These are phyloP conservation scores for Ajuga chamaepitys DNA, from an alignment of 257 asterid species.

Conservation along the genomic window DNA sequence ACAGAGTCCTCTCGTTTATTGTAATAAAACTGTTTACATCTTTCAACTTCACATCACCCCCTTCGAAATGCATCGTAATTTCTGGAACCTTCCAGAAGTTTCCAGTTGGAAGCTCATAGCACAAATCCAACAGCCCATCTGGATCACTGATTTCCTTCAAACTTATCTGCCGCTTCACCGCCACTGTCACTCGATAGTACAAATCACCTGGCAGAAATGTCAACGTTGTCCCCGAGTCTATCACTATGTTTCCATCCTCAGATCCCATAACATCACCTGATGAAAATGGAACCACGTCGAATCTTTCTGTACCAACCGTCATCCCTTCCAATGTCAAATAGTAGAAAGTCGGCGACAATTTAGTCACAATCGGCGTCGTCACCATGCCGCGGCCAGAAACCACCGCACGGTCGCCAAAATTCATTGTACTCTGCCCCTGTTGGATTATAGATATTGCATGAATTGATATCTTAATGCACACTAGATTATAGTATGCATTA, in stretches of 20 bases:
- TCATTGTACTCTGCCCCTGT: constrained; percentile 35
- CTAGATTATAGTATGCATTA: no score
- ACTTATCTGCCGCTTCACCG: constrained; percentile 9
- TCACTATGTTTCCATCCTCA: constrained; percentile 36
- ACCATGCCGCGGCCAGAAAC: no score
- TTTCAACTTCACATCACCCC: constrained; percentile 49
- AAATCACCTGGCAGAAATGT: constrained; percentile 34
- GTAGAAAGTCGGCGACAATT: constrained; percentile 23
- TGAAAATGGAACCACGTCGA: no score
- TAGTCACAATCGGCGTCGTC: constrained; percentile 36
- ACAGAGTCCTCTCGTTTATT: constrained; percentile 11
- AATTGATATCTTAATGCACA: no score
- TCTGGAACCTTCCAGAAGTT: constrained; percentile 13
- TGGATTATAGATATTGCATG: no score
- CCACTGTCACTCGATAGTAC: constrained; percentile 7
- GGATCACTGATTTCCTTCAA: constrained; percentile 16
- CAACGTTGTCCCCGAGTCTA: constrained; percentile 56
- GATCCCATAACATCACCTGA: neutral
- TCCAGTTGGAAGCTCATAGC: constrained; percentile 13
- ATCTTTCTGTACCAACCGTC: no score
- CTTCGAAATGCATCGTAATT: constrained; percentile 40
- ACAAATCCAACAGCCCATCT: constrained; percentile 19
- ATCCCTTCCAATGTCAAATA: constrained; percentile 43
- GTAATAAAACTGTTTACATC: constrained; percentile 22
- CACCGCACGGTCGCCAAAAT: constrained; percentile 31